phyloP scores from a whole-genome alignment of 108 stramenopile species.

The Nitzschia sp. region DNA sequence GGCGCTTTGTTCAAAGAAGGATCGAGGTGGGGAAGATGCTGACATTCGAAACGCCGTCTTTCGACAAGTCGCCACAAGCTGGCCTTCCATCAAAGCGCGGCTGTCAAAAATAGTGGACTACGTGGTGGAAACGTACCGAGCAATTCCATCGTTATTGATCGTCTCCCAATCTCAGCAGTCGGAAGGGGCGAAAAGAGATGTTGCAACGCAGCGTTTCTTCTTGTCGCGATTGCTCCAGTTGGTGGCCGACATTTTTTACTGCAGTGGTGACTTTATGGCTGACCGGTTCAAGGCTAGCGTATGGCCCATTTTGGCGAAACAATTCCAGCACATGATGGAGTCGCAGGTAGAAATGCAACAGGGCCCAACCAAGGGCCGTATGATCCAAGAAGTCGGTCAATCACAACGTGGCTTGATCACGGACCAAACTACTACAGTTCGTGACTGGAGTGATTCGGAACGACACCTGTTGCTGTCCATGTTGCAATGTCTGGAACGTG shows the following conservation, averaged over 20 bases:
- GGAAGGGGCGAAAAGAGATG: conserved; percentile 1
- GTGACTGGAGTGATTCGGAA: conserved; percentile 28
- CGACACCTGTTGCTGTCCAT: conserved; percentile 25
- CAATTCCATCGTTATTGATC: conserved; percentile 6
- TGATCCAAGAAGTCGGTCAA: not conserved
- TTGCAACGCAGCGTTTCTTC: conserved; percentile 18
- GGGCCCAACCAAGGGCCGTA: not conserved
- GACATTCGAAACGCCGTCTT: conserved; percentile 26
- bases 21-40: conserved; percentile 13
- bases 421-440: not conserved
- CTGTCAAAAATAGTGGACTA: conserved; percentile 12
- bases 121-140: conserved; percentile 1
- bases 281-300: conserved; percentile 23
- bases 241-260: conserved; percentile 29
- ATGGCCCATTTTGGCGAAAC: conserved; percentile 28
- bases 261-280: conserved; percentile 36
- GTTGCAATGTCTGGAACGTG: conserved; percentile 16
- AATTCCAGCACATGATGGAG: conserved; percentile 9
- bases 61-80: conserved; percentile 31
- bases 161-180: not conserved
- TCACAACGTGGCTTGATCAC: not conserved
- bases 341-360: not conserved
- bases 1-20: conserved; percentile 19
- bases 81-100: conserved; percentile 38
- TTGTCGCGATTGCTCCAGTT: conserved; percentile 18